Base-by-base conservation (phyloP, 1,139 yeast genomes). In the Yamadazyma dendronema region DNA sequence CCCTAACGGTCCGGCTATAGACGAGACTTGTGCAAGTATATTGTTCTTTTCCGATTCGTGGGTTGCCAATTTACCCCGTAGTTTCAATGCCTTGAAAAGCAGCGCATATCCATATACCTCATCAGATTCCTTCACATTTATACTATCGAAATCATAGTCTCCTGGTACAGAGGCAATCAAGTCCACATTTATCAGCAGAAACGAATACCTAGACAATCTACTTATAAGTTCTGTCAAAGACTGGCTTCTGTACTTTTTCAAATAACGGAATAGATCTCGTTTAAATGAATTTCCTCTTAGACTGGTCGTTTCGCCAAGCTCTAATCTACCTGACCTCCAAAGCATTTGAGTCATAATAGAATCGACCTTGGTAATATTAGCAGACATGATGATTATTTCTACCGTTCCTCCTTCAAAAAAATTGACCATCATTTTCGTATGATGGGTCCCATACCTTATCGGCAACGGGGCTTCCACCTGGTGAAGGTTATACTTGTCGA, bases 361-460 rank as follows among this genome's bases (percentile, higher is more conserved):
- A 53, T 83, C 89, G 1, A 70, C 54, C 30, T 58, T 57, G 0
- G 81, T 77, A 36, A 81, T 52, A 52, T 83, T 83, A 50, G 77
- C 72, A 0, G 88, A 77, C 61, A 81, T 74, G 14, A 82, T 62
- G n/a, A 76, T 74, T 0, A 82, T 53, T 48, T 74, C 79, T 22
- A 72, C 56, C 0, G 69, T 54, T 12, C 50, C 50, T 43, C 73
- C 77, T 3, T 49, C 53, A 47, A 64, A 77, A 41, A 74, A 63
- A 50, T 81, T 81, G 12, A 83, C 59, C 71, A 82, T 78, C 75
- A 82, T 63, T 49, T 83, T 83, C 2, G 85, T 70, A 52, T 83
- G 89, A 51, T 83, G 89, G 2, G 82, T 70, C 4, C 71, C 77
- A 31, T 57, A 72, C 24, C 62, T 40, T 33, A 52, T 52, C 0